phyloP scores from a whole-genome alignment of 2,329 filamentous ascomycete species.

The Hypoxylon sp. region DNA sequence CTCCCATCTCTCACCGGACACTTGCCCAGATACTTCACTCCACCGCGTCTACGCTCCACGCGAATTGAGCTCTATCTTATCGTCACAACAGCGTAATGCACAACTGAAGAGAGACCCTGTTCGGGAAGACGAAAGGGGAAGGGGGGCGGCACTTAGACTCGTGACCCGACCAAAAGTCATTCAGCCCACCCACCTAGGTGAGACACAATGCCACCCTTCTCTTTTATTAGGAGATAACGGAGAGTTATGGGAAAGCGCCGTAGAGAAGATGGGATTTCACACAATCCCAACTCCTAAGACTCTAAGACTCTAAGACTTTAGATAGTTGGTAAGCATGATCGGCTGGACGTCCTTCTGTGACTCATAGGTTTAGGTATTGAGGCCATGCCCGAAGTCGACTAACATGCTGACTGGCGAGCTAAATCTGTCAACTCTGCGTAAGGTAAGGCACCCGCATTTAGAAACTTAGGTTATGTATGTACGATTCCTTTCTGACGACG shows the following conservation, averaged over 20 bases:
- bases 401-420: constrained; percentile 20
- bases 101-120: constrained; percentile 40
- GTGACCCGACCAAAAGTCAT: constrained; percentile 47
- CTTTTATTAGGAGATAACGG: constrained; percentile 35
- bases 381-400: constrained; percentile 19
- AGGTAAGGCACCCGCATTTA: constrained; percentile 32
- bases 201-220: constrained; percentile 47
- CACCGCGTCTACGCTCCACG: constrained; percentile 32
- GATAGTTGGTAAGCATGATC: constrained; percentile 26
- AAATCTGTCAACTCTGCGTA: constrained; percentile 20
- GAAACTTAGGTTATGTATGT: constrained; percentile 16
- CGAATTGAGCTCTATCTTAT: constrained; percentile 43
- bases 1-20: constrained; percentile 41
- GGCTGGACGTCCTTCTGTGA: constrained; percentile 20
- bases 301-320: constrained; percentile 3
- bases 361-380: constrained; percentile 27
- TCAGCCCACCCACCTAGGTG: constrained; percentile 47
- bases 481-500: constrained; percentile 1
- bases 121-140: constrained; percentile 36
- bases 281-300: too few relatives aligned
- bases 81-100: constrained; percentile 34
- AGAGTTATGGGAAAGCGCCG: constrained; percentile 39
- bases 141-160: constrained; percentile 45
- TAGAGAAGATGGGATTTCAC: constrained; percentile 40
- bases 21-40: constrained; percentile 27